phyloP scores from a whole-genome alignment of 768 basidiomycete genomes.

The Tubosaeta sp. region DNA sequence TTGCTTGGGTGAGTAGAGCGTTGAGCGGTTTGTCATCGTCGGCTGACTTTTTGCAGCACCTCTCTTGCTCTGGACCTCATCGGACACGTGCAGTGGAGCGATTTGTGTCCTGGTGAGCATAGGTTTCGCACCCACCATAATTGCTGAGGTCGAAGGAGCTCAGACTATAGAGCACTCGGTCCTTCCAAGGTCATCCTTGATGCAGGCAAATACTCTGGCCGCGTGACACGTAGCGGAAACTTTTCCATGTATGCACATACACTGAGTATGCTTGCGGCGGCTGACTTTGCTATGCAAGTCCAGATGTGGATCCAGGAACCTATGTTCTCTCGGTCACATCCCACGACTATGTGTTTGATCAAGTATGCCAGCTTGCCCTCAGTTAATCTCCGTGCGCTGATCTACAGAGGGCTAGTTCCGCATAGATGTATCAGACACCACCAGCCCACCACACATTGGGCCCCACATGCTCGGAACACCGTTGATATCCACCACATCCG shows the following conservation, averaged over 20 bases:
- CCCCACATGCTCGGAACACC: slow-evolving; percentile 70
- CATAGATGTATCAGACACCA: slow-evolving; percentile 53
- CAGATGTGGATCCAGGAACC: slow-evolving; percentile 61
- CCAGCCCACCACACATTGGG: slow-evolving; percentile 46
- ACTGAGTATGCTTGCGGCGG: not conserved
- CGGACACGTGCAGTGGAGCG: slow-evolving; percentile 69
- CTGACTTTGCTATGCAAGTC: slow-evolving; percentile 38
- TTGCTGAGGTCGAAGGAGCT: slow-evolving; percentile 13
- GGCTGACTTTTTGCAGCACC: slow-evolving; percentile 8
- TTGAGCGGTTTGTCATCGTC: not conserved
- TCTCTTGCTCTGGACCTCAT: slow-evolving; percentile 49
- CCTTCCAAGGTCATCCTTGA: slow-evolving; percentile 59
- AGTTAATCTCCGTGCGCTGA: slow-evolving; percentile 2
- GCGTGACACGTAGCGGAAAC: slow-evolving; percentile 52
- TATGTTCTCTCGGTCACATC: slow-evolving; percentile 66
- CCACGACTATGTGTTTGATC: slow-evolving; percentile 67
- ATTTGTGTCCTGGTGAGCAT: slow-evolving; percentile 55
- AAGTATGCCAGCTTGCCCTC: slow-evolving; percentile 38
- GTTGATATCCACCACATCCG: slow-evolving; percentile 50
- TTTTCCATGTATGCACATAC: slow-evolving; percentile 60
- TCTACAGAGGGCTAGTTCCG: slow-evolving; percentile 46
- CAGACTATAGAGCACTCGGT: slow-evolving; percentile 42
- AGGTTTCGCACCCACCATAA: slow-evolving; percentile 6
- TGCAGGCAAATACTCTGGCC: slow-evolving; percentile 48
- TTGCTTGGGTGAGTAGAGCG: slow-evolving; percentile 12